Evolutionary conservation across 2,329 filamentous ascomycete species (phyloP), one percentile per base, ranked within the genome.

Genomic region (Pseudogymnoascus sp.): DNA sequence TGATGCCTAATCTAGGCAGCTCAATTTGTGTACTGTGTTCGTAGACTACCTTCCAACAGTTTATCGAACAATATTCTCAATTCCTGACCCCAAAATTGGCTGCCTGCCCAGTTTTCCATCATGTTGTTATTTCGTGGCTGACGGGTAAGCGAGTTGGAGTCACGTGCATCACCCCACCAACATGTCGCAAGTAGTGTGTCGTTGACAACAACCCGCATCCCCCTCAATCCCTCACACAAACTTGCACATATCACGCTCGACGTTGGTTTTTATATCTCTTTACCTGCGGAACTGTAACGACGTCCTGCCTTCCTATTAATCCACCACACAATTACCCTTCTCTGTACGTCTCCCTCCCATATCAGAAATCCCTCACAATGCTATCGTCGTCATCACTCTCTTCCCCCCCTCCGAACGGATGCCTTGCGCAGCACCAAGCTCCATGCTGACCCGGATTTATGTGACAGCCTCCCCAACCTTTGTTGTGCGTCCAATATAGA

Each of bases 181-280:
- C 50, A 34, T 56, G 50, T 56, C 50, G 50, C 50, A 34, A 56
- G 50, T 56, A 56, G n/a, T 53, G 21, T 56, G 50, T 56, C 50
- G 50, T 56, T 28, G 50, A 56, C 50, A 56, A 56, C 50, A 56
- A 56, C 50, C 50, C n/a, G 50, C 50, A 46, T 56, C 50, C 50
- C 50, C 50, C 50, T 56, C 50, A 56, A 56, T 56, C 50, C 50
- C 50, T 56, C 50, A 56, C 50, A 56, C 50, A 56, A 56, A 56
- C 50, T 56, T 56, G 28, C 50, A 56, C 50, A 56, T 34, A 56
- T 56, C 50, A 34, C 50, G 8, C 25, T 53, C 50, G 16, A 34
- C 50, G 50, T 28, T 21, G 16, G 50, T 56, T 56, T 56, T 56
- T 34, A 56, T 56, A 56, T 34, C 28, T 56, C 50, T 56, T 34